A percentile compares a stretch with the other conserved stretches of the same genome.
phyloP scores from a whole-genome alignment of 495 filamentous ascomycete genomes.

The Aspergillus sclerotioniger region DNA sequence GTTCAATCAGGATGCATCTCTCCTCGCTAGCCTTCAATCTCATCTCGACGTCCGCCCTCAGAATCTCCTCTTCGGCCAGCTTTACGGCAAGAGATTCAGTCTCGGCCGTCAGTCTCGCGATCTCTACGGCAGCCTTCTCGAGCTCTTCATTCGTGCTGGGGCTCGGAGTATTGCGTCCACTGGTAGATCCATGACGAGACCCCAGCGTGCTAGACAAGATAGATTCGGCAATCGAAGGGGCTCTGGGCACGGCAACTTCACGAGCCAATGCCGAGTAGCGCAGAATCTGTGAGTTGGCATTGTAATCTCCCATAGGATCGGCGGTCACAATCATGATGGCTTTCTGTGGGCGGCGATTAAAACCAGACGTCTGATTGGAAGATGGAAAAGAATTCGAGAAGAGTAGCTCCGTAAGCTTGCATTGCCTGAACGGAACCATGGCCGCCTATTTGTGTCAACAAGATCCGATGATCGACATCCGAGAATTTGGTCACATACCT shows the following conservation, averaged over 20 bases:
- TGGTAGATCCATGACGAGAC: constrained; percentile 33
- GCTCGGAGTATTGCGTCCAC: constrained; percentile 48
- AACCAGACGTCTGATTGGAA: constrained; percentile 46
- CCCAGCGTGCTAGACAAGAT: constrained; percentile 49
- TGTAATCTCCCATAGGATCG: constrained; percentile 91
- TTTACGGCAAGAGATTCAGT: constrained; percentile 61
- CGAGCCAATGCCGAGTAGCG: constrained; percentile 92
- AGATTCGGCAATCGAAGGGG: constrained; percentile 70
- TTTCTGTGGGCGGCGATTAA: constrained; percentile 69
- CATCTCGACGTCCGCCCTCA: constrained; percentile 51
- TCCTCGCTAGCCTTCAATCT: constrained; percentile 62
- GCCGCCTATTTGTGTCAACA: constrained; percentile 53
- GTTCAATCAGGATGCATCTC: constrained; percentile 68
- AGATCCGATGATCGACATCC: constrained; percentile 2
- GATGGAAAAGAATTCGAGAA: constrained; percentile 94
- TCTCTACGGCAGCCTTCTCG: constrained; percentile 70
- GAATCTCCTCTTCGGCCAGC: constrained; percentile 62
- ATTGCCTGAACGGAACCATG: constrained; percentile 88
- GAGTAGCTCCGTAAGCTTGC: constrained; percentile 92
- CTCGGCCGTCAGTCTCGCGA: constrained; percentile 70
- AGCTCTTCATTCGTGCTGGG: constrained; percentile 63
- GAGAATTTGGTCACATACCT: constrained; percentile 50
- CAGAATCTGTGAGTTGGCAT: constrained; percentile 92
- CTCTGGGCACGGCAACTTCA: constrained; percentile 88
- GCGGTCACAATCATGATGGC: constrained; percentile 96